Conservation (phyloP, 352 stramenopile genomes). For the Porosira glacialis region DNA sequence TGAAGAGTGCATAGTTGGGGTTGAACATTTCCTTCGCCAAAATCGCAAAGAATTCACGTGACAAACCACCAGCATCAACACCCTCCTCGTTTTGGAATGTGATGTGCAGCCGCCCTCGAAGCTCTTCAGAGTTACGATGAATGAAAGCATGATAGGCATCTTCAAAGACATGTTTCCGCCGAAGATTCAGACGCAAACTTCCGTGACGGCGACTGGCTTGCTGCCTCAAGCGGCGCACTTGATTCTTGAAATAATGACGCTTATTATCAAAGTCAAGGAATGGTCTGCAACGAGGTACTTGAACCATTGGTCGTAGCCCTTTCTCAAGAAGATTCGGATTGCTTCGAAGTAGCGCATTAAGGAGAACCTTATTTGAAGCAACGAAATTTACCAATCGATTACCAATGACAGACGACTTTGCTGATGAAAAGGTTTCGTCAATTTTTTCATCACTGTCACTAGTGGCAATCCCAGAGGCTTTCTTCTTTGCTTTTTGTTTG, state of each 20-base stretch:
- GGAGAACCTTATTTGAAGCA: conserved; percentile 90
- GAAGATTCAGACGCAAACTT: conserved; percentile 86
- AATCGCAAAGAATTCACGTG: conserved; percentile 97
- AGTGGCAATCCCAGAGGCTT: background rate
- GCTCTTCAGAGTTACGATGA: conserved; percentile 93
- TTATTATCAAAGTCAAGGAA: conserved; percentile 99
- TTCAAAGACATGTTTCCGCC: conserved; percentile 97
- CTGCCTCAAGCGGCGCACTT: conserved; percentile 84
- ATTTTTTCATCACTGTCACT: too few relatives aligned
- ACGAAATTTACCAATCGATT: conserved; percentile 85
- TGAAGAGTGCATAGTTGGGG: conserved; percentile 99
- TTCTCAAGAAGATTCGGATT: conserved; percentile 95
- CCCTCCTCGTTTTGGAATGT: conserved; percentile 97
- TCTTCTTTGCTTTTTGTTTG: background rate
- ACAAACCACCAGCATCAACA: conserved; percentile 97
- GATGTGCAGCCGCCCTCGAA: conserved; percentile 95
- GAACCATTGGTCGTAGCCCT: conserved; percentile 92
- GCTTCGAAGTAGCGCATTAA: conserved; percentile 96
- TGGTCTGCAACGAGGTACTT: conserved; percentile 89
- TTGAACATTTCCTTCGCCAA: conserved; percentile 99
- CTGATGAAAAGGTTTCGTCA: conserved; percentile 13
- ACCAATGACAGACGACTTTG: conserved; percentile 32
- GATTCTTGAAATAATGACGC: conserved; percentile 93
- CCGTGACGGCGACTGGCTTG: conserved; percentile 85
- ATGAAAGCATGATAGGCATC: conserved; percentile 97